Percentiles rank a stretch among this genome's conserved stretches.
Conservation (phyloP, 1,284 basidiomycete genomes). For the Irpex rosettiformis region DNA sequence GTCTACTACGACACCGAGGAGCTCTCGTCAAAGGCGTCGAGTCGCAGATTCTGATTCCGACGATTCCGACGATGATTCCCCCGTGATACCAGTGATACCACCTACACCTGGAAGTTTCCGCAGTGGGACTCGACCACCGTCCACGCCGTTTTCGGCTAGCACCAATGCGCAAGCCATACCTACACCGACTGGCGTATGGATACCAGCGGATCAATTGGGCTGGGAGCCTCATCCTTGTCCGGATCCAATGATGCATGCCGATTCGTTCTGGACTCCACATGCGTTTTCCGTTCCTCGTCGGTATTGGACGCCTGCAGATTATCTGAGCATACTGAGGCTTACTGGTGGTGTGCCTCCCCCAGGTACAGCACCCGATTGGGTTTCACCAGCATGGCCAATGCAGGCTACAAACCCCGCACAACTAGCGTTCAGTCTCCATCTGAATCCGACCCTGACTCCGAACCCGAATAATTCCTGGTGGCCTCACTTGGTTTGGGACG, state of each 20-base stretch:
- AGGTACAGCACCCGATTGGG: neutral
- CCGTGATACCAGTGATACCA: no score
- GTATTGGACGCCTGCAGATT: neutral
- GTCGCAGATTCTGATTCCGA: no score
- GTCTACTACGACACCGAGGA: no score
- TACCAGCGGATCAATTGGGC: neutral
- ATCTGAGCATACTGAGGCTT: neutral
- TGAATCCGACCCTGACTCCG: conserved; percentile 1
- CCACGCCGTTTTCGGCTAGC: no score
- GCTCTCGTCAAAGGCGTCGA: no score
- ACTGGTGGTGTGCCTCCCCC: neutral
- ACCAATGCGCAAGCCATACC: neutral
- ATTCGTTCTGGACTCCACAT: conserved; percentile 4
- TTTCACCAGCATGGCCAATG: neutral
- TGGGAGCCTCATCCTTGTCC: conserved; percentile 4
- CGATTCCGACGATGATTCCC: no score
- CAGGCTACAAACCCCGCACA: neutral
- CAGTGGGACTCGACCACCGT: neutral
- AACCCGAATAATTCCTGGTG: conserved; percentile 2
- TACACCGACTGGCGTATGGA: neutral
- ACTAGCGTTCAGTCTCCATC: neutral
- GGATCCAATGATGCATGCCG: neutral
- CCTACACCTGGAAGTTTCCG: neutral
- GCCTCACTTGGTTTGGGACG: conserved; percentile 7
- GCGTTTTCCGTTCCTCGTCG: neutral